These are phyloP conservation scores for Coemansia reversa DNA, from an alignment of 192 early-diverging fungal genomes.

Conservation along the genomic window DNA sequence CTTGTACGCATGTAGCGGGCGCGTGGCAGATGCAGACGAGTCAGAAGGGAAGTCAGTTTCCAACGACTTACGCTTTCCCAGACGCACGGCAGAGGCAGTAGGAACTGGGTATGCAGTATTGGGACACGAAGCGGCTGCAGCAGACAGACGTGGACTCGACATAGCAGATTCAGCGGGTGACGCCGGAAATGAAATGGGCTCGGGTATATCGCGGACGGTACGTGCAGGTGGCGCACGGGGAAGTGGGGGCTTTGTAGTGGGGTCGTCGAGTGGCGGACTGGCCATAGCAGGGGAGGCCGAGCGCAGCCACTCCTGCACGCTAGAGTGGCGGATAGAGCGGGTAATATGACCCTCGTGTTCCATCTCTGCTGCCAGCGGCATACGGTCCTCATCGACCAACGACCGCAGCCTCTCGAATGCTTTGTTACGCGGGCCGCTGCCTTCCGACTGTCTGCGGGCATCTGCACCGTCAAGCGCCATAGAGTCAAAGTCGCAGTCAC, in stretches of 20 bases:
- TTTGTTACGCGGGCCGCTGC: constrained; percentile 44
- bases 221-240: constrained; percentile 4
- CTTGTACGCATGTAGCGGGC: constrained; percentile 26
- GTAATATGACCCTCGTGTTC: constrained; percentile 55
- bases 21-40: constrained; percentile 2
- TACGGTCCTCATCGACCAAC: constrained; percentile 45
- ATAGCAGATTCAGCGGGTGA: constrained; percentile 27
- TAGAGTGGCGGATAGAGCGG: constrained; percentile 41
- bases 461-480: constrained; percentile 19
- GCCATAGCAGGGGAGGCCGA: background rate
- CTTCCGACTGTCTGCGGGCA: constrained; percentile 19
- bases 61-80: constrained; percentile 37
- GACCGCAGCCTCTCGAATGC: constrained; percentile 46
- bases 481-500: constrained; percentile 16
- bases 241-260: background rate
- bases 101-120: background rate
- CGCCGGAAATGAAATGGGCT: constrained; percentile 17
- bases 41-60: constrained; percentile 20
- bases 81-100: constrained; percentile 5
- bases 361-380: constrained; percentile 50
- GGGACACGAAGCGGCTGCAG: constrained; percentile 12
- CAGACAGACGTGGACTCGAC: constrained; percentile 31
- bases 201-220: background rate
- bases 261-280: constrained; percentile 14
- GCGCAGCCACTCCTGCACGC: constrained; percentile 54